Conservation (phyloP, 352 stramenopile genomes). For the Peronospora destructor region DNA sequence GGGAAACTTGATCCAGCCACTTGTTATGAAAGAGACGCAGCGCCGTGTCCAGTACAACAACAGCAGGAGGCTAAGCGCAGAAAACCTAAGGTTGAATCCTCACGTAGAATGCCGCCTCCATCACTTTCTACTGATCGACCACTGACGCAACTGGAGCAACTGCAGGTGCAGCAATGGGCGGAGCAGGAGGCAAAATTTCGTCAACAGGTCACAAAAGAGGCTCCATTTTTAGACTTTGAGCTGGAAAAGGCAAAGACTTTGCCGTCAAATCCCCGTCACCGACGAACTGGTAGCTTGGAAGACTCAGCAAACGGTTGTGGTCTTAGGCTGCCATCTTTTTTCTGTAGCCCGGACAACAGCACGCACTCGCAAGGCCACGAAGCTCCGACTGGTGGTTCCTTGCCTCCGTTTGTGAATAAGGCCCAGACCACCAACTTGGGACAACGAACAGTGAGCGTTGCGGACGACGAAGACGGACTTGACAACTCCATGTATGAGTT, state of each 20-base stretch:
- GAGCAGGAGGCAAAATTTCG: conserved; percentile 25
- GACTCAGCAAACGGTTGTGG: conserved; percentile 6
- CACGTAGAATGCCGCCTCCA: conserved; percentile 1
- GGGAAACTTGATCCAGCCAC: conserved; percentile 35
- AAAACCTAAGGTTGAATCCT: conserved; percentile 4
- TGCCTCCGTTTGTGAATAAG: conserved; percentile 13
- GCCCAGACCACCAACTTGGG: conserved; percentile 21
- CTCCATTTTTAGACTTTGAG: conserved; percentile 7
- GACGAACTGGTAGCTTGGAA: conserved; percentile 15
- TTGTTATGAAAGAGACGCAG: conserved; percentile 14
- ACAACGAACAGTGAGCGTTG: conserved; percentile 24
- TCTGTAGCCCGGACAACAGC: conserved; percentile 18
- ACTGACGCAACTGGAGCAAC: conserved; percentile 25
- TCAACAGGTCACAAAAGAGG: conserved; percentile 1
- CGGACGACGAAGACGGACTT: conserved; percentile 36
- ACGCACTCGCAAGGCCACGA: conserved; percentile 10
- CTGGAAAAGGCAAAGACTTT: conserved; percentile 13
- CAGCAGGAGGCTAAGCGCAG: conserved; percentile 7
- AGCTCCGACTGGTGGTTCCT: conserved; percentile 7
- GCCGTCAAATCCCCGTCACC: conserved; percentile 7
- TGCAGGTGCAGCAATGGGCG: conserved; percentile 25
- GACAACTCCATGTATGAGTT: conserved; percentile 32
- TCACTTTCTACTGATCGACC: conserved; percentile 15
- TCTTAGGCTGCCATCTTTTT: conserved; percentile 18
- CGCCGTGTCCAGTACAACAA: conserved; percentile 12